Base-by-base conservation (phyloP, 805 yeast genomes). In the Myxozyma neglecta region DNA sequence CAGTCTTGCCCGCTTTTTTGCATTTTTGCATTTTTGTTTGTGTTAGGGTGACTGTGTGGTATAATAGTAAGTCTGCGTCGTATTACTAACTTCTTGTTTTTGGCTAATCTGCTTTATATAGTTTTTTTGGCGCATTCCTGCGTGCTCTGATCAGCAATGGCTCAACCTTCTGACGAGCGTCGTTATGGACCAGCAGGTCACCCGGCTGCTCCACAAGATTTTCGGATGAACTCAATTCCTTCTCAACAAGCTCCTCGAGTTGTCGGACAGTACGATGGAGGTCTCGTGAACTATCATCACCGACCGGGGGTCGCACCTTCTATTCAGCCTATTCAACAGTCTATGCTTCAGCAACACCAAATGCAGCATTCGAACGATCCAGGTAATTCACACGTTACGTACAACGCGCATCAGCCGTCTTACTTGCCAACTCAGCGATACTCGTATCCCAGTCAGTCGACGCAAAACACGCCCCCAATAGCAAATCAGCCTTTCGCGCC, bases 91-190 rank as follows among this genome's bases (percentile, higher is more conserved):
- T 24, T 24, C 29, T 3, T 24, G 4, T 24, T 24, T 24, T 24
- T 24, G 2, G 29, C 29, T 24, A 24, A 24, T 3, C 2, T 5
- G 29, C 29, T 24, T 24, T 24, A 2, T 3, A 24, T 5, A 24
- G 29, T 24, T 24, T 24, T 24, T 10, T 42, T 42, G 46, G 46
- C 20, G 46, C 43, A 32, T 36, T 7, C 3, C 53, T 16, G 32
- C 55, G 32, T 13, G 53, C 42, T 36, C 55, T 24, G 55, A 53
- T 16, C 57, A 32, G 57, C 48, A 42, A 53, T 45, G 51, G 57
- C 57, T 42, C 49, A 46, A 35, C 18, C 57, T 34, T 43, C 57
- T 39, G 39, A 51, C 8, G 55, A 39, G 13, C 24, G 37, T 37
- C 32, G 14, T 37, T 14, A n/a, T 37, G 46, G 47, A 11, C 55